phyloP scores from a whole-genome alignment of 306 rosid species.

The Elaeagnus macrophylla region DNA sequence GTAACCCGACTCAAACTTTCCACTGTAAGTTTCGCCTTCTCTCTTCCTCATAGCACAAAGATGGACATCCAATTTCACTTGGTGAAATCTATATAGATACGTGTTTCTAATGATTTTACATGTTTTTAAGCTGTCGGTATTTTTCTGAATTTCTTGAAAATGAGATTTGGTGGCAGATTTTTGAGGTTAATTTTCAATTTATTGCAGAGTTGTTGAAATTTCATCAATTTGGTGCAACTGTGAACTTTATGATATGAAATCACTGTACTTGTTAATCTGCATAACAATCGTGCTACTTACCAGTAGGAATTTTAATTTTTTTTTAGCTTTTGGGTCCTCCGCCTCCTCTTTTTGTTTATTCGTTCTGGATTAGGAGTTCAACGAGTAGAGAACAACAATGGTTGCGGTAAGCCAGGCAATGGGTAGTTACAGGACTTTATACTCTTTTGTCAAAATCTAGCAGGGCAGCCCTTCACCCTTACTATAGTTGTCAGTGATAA shows the following conservation, averaged over 20 bases:
- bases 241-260: background rate
- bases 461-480: too few relatives aligned
- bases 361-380: slow-evolving; percentile 2
- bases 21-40: slow-evolving; percentile 8
- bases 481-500: too few relatives aligned
- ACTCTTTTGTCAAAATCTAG: too few relatives aligned
- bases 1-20: background rate
- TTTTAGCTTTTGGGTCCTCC: background rate
- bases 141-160: background rate
- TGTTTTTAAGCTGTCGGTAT: background rate
- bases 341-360: background rate
- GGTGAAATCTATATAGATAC: background rate
- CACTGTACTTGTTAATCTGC: background rate
- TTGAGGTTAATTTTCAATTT: background rate
- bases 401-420: background rate
- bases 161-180: background rate
- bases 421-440: too few relatives aligned
- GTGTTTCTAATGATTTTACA: background rate
- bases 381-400: background rate
- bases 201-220: background rate
- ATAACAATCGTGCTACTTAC: background rate
- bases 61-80: background rate
- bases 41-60: background rate
- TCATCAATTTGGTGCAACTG: background rate
- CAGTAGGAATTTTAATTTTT: background rate